Base-by-base conservation (phyloP, 495 filamentous ascomycete genomes). In the Penicillium cataractarum region DNA sequence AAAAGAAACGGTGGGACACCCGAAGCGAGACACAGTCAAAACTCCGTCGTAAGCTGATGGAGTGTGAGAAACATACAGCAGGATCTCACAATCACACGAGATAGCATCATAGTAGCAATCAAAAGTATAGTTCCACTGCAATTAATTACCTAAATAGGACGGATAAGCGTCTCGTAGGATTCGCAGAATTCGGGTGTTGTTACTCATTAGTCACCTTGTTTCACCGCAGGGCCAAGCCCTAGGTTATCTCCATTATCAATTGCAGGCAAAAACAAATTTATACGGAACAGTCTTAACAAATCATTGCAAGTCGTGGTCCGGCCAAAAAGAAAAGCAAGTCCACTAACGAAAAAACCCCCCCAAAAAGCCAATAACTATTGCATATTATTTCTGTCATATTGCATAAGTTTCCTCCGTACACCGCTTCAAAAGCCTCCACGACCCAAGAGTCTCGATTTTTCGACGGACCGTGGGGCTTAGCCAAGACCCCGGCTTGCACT, bases 401-500 rank as follows among this genome's bases (percentile, higher is more conserved):
- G 42, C n/a, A n/a, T n/a, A n/a, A n/a, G n/a, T n/a, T n/a, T n/a
- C n/a, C n/a, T n/a, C n/a, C n/a, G 10, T 31, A 58, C 57, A 58
- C 57, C 57, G 57, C 57, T 50, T 51, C 46, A 26, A 24, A n/a
- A 58, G 13, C 12, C 21, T 5, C 8, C n/a, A 31, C 31, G 49
- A 15, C 22, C 22, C 22, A 53, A 57, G 42, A 44, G 63, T 62
- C 64, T 66, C 50, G 59, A 48, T 29, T 66, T 59, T 55, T 59
- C 37, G 55, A 58, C 26, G 33, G 53, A 48, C 17, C 58, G 46
- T 63, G 51, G 64, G 56, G 58, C 55, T 7, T 27, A 59, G 57
- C 65, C 65, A 67, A 68, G 61, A 29, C 60, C 46, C 53, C 55
- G 65, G 65, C 24, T 55, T 31, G 21, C 37, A 57, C 62, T 68